Evolutionary conservation across 176 grass and related monocot genomes (phyloP).

Genomic region (Zizania latifolia): DNA sequence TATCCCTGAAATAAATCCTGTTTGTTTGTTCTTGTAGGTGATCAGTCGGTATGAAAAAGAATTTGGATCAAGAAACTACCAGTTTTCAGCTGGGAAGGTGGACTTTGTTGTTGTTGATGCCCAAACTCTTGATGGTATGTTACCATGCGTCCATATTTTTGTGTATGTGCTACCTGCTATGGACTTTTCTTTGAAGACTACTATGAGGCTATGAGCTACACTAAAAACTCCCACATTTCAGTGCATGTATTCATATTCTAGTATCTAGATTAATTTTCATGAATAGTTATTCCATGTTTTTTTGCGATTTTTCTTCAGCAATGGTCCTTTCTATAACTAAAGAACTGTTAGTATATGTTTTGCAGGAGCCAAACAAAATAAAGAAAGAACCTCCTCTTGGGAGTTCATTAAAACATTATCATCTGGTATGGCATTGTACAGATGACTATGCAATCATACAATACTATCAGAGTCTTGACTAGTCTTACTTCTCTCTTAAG

Average conservation of each 20-base stretch:
- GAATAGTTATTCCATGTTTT: constrained; percentile 14
- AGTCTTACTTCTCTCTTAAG: constrained; percentile 42
- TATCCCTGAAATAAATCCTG: background rate
- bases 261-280: constrained; percentile 2
- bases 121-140: constrained; percentile 94
- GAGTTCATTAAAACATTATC: constrained; percentile 69
- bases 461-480: constrained; percentile 18
- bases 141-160: constrained; percentile 19
- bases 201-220: background rate
- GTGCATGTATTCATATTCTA: constrained; percentile 16
- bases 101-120: constrained; percentile 91
- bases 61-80: constrained; percentile 86
- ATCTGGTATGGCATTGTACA: constrained; percentile 45
- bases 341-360: constrained; percentile 18
- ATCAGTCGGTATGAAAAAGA: constrained; percentile 73
- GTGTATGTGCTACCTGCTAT: background rate
- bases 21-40: constrained; percentile 46
- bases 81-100: constrained; percentile 63
- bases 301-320: background rate
- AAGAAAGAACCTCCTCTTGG: constrained; percentile 79
- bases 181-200: background rate
- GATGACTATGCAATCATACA: constrained; percentile 18
- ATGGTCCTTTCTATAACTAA: constrained; percentile 22
- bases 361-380: constrained; percentile 63
- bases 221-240: constrained; percentile 9